Percentiles rank a stretch among this genome's conserved stretches.
Evolutionary conservation across 345 rosid species (phyloP).

Genomic region (Hevea brasiliensis): DNA sequence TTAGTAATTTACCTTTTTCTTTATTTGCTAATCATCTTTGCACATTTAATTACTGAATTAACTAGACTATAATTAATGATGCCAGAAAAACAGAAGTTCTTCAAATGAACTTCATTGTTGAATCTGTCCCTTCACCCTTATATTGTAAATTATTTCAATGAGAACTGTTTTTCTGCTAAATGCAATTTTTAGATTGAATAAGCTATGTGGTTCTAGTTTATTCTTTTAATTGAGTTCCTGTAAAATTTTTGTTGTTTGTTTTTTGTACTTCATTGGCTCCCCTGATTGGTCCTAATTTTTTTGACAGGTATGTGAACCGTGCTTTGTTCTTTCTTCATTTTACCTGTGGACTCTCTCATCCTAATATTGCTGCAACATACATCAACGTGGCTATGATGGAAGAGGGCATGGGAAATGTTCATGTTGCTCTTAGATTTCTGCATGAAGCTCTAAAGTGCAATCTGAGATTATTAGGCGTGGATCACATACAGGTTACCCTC

Average conservation of each 20-base stretch:
- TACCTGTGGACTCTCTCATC: conserved; percentile 94
- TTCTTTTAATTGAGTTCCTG: not conserved
- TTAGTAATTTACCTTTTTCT: not conserved
- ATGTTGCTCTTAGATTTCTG: conserved; percentile 88
- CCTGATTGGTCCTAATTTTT: conserved; percentile 17
- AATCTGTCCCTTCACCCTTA: not conserved
- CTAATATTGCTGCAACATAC: conserved; percentile 98
- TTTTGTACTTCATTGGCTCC: too few species aligned
- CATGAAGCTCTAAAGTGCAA: conserved; percentile 98
- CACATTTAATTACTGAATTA: conserved; percentile 5
- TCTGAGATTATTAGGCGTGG: conserved; percentile 91
- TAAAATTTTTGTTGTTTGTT: not conserved
- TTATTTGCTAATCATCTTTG: not conserved
- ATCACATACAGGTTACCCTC: conserved; percentile 89
- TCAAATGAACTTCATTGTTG: not conserved
- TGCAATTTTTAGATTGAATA: not conserved
- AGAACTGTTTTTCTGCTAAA: not conserved
- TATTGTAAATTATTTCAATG: not conserved
- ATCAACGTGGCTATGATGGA: conserved; percentile 99
- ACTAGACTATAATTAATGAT: not conserved
- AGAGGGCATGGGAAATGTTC: conserved; percentile 97
- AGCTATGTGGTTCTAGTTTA: not conserved
- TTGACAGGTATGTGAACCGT: conserved; percentile 84
- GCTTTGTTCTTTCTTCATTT: conserved; percentile 90
- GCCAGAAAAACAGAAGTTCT: not conserved